A percentile compares a stretch with the other conserved stretches of the same genome.
These are phyloP conservation scores for Vanilla planifolia DNA, from an alignment of 106 monocot species.

Conservation along the genomic window DNA sequence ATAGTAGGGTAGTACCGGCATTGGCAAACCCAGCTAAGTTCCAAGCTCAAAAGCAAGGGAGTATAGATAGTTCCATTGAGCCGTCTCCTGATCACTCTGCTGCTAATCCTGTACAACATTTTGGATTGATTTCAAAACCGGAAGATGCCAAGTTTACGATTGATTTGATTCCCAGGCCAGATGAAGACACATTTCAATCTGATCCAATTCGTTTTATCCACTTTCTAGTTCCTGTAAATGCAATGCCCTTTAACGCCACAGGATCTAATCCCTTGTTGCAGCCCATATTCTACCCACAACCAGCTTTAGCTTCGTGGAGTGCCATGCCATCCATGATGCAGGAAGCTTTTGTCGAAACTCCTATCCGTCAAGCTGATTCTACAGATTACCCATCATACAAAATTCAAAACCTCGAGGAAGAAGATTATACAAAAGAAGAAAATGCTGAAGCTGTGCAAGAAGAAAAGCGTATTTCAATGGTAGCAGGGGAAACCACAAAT, in stretches of 20 bases:
- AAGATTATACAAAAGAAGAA: conserved; percentile 9
- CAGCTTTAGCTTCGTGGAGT: conserved; percentile 15
- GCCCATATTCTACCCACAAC: conserved; percentile 21
- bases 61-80: background rate
- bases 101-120: background rate
- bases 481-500: conserved; percentile 15
- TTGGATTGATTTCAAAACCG: conserved; percentile 1
- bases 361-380: conserved; percentile 2
- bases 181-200: conserved; percentile 19
- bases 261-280: conserved; percentile 14
- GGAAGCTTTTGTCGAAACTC: background rate
- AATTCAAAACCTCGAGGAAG: conserved; percentile 5
- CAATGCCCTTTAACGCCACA: conserved; percentile 7
- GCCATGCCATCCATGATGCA: conserved; percentile 13
- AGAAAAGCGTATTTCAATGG: conserved; percentile 14
- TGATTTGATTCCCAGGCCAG: conserved; percentile 3
- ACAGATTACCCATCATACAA: background rate
- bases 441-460: conserved; percentile 12
- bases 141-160: conserved; percentile 6
- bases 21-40: background rate
- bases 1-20: conserved; percentile 9
- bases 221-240: conserved; percentile 25
- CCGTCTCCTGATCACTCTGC: background rate
- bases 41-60: conserved; percentile 4
- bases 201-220: conserved; percentile 32